Evolutionary conservation across 169 alveolate genomes (phyloP), one percentile per base, ranked within the genome.

Genomic region (Theileria sp.): DNA sequence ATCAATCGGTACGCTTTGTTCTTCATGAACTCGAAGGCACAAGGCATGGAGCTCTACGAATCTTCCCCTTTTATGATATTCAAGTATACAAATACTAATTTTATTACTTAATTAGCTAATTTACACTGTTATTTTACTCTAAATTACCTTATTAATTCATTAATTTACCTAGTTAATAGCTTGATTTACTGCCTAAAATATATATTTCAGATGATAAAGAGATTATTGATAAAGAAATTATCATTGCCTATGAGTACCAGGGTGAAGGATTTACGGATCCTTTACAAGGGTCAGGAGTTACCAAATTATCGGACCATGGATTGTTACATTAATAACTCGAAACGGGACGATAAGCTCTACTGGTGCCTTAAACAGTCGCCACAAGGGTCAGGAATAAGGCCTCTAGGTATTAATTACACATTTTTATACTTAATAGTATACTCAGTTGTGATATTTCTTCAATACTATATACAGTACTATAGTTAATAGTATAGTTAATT

Each of bases 261-360:
- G 75, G 96, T 93, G 15, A 84, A 78, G 44, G 97, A 95, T 72
- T 77, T 95, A 6, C 92, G 95, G 0, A 78, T 95, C 72, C 84
- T 92, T 36, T 94, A 93, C 89, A 94, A 94, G 80, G 97, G 97
- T 6, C 91, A 90, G 23, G 97, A 95, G 66, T 75, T 95, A 77
- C 97, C 97, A 51, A 95, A 95, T 80, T 86, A 92, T 87, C 87
- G 97, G 26, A 88, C 93, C 26, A 93, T 95, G 95, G 95, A 93
- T 23, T 91, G 94, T 28, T 95, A 92, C 86, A 72, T 88, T 56
- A 89, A 92, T 69, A 74, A 78, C 68, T 38, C 61, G 8, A 72
- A 61, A 49, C 23, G 28, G 10, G 91, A 85, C 9, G 78, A 78
- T 23, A 78, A 79, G 21, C 67, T 85, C n/a, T 79, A 71, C 62